Base-by-base conservation (phyloP, 2,329 filamentous ascomycete genomes). In the Teratosphaeria zuluensis region DNA sequence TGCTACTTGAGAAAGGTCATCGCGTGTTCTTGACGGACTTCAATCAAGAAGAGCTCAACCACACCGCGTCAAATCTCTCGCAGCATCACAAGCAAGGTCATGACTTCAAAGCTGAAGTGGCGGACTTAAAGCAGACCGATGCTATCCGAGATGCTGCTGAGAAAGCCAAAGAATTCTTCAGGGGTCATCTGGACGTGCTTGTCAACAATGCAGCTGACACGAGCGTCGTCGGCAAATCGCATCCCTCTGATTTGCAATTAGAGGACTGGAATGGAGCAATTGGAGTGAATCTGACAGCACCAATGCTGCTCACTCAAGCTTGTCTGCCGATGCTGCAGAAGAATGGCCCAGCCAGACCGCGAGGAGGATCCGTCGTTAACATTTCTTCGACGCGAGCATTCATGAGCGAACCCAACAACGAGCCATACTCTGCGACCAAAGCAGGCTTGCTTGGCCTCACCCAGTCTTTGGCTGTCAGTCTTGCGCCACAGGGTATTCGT, bases 401-500 rank as follows among this genome's bases (percentile, higher is more conserved):
- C 53, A 78, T 80, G 70, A 73, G 75, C 46, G 80, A 81, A 65
- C 66, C 73, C 0, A 72, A 80, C 57, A 78, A 78, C 58, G 79
- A 81, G 66, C 75, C 74, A 1, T 81, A 81, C 58, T 76, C 77
- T 1, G 70, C 78, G 0, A 77, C 75, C 0, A 81, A 82, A 67
- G 79, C 78, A 2, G 78, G 78, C 0, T 65, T 82, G 28, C 65
- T 81, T 8, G 79, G 79, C 0, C 64, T 82, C 31, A 77, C 76
- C 55, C 78, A 80, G 62, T 74, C 74, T 9, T 75, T 81, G 75
- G 74, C 77, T 11, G 73, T 78, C 7, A 77, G 75, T 46, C 67
- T 81, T 14, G 75, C 73, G 1, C 70, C 75, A 54, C 66, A 69
- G 3, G 72, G 74, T 11, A 74, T 81, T 30, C 70, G 77, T 4